These are phyloP conservation scores for Mrakia blollopis DNA, from an alignment of 768 basidiomycete species.

Conservation along the genomic window DNA sequence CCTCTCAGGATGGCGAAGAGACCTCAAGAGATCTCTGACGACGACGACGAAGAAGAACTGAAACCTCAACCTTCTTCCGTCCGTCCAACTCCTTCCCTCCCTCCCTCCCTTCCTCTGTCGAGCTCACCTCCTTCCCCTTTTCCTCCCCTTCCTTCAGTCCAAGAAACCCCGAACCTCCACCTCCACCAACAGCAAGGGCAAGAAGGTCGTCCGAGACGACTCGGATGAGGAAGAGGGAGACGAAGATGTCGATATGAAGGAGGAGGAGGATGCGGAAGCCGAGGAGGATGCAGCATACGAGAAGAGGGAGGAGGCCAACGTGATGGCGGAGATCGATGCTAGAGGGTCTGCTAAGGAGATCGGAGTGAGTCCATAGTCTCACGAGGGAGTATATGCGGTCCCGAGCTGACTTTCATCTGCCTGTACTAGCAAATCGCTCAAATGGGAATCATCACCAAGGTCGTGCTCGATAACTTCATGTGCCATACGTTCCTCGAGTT, in stretches of 20 bases:
- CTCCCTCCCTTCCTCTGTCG: not conserved
- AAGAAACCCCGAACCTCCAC: not conserved
- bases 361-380: not conserved
- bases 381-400: not conserved
- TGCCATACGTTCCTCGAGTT: constrained; percentile 64
- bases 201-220: constrained; percentile 34
- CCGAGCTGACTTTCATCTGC: not conserved
- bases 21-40: not conserved
- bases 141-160: not conserved
- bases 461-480: constrained; percentile 87
- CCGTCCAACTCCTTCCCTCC: not conserved
- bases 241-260: constrained; percentile 53
- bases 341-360: constrained; percentile 5
- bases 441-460: constrained; percentile 76
- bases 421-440: constrained; percentile 66
- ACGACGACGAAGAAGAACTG: not conserved
- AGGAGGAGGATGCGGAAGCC: constrained; percentile 20
- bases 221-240: constrained; percentile 49
- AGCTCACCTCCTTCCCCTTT: not conserved
- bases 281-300: constrained; percentile 1
- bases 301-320: not conserved
- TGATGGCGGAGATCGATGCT: constrained; percentile 14
- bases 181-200: not conserved
- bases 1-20: constrained; percentile 9
- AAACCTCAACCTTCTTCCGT: constrained; percentile 1